Evolutionary conservation across 306 rosid species (phyloP).

Genomic region (Delonix regia): DNA sequence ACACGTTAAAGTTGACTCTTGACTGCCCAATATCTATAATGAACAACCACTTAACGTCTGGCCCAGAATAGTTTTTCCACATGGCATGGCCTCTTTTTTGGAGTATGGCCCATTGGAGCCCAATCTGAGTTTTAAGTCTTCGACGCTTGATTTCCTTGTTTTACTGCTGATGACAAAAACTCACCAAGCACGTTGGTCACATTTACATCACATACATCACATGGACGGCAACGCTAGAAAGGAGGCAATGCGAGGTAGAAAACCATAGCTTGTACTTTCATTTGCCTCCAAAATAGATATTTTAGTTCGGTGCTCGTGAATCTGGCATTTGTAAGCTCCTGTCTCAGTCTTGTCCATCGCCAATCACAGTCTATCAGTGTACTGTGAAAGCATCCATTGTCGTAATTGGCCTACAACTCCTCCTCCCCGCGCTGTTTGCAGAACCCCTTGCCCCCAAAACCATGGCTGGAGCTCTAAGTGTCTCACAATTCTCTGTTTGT

Average conservation of each 20-base stretch:
- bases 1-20: background rate
- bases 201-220: background rate
- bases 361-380: background rate
- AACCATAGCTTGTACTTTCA: background rate
- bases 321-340: slow-evolving; percentile 12
- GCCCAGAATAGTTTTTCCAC: background rate
- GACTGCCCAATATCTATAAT: background rate
- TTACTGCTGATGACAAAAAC: background rate
- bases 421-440: background rate
- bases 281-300: slow-evolving; percentile 32
- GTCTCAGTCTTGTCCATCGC: background rate
- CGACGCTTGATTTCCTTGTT: background rate
- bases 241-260: background rate
- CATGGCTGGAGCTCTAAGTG: slow-evolving; percentile 66
- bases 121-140: background rate
- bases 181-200: background rate
- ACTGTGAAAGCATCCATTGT: background rate
- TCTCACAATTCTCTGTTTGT: slow-evolving; percentile 44
- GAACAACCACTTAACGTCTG: background rate
- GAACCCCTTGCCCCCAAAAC: background rate
- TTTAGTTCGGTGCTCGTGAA: background rate
- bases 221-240: background rate
- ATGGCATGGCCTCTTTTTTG: background rate
- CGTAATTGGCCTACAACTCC: background rate
- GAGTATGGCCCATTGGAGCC: background rate